phyloP scores from a whole-genome alignment of 192 early-diverging fungal species.

The Dimargaris xerosporica region DNA sequence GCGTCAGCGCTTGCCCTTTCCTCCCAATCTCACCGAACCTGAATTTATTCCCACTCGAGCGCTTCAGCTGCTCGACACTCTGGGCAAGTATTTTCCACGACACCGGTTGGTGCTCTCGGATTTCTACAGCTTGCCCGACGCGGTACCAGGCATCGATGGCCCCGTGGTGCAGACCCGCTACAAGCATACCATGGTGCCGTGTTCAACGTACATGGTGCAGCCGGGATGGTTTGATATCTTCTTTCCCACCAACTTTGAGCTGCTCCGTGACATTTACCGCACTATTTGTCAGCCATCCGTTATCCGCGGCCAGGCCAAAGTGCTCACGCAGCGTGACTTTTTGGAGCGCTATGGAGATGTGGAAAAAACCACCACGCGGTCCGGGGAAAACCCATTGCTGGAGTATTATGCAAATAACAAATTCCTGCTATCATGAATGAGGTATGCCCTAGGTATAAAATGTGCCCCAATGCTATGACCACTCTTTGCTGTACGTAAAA shows the following conservation, averaged over 20 bases:
- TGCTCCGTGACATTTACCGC: constrained; percentile 62
- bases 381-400: constrained; percentile 90
- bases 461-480: too few relatives aligned
- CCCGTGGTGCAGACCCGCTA: constrained; percentile 95
- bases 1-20: constrained; percentile 53
- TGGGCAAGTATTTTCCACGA: constrained; percentile 69
- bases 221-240: constrained; percentile 99
- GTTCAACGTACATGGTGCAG: constrained; percentile 90
- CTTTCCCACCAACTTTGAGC: constrained; percentile 94
- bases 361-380: constrained; percentile 52
- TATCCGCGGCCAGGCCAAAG: constrained; percentile 20
- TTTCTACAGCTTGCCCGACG: constrained; percentile 72
- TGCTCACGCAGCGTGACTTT: constrained; percentile 69
- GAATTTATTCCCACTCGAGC: constrained; percentile 88
- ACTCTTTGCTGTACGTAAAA: too few relatives aligned
- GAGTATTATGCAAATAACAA: constrained; percentile 87
- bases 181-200: constrained; percentile 79
- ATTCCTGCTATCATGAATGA: constrained; percentile 34
- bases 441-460: too few relatives aligned
- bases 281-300: constrained; percentile 33
- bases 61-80: constrained; percentile 52
- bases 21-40: constrained; percentile 64
- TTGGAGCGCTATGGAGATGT: constrained; percentile 60
- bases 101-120: constrained; percentile 81
- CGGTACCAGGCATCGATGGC: constrained; percentile 62